phyloP scores from a whole-genome alignment of 129 eudicot genomes.

The Deinandra increscens region DNA sequence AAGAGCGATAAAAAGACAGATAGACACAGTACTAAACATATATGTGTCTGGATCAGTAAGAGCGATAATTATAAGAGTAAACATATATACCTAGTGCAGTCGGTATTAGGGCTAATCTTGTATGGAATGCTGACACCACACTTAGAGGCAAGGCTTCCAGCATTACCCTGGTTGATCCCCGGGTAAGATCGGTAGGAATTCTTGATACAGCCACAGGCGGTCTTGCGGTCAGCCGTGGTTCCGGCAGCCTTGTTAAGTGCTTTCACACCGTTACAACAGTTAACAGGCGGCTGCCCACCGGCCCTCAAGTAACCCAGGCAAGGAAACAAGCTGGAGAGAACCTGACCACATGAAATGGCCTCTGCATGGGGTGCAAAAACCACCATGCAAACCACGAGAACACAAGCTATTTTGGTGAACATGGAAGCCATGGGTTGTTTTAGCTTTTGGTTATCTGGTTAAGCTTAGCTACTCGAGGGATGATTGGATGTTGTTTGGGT shows the following conservation, averaged over 20 bases:
- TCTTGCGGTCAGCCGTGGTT: constrained; percentile 26
- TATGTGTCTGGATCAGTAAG: too few species aligned
- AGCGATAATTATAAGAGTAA: too few species aligned
- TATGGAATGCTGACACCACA: constrained; percentile 55
- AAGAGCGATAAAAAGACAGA: too few species aligned
- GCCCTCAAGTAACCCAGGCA: constrained; percentile 27
- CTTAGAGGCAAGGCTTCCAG: constrained; percentile 32
- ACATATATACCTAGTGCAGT: too few species aligned
- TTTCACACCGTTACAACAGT: constrained; percentile 43
- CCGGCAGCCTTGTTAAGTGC: constrained; percentile 33
- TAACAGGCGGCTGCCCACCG: neutral
- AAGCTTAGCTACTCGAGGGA: neutral
- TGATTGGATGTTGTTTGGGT: constrained; percentile 10
- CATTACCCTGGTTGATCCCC: constrained; percentile 12
- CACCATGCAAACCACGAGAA: constrained; percentile 37
- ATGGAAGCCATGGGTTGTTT: constrained; percentile 24
- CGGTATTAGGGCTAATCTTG: too few species aligned
- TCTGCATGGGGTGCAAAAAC: constrained; percentile 38
- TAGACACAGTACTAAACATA: too few species aligned
- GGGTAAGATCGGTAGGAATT: neutral
- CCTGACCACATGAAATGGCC: constrained; percentile 35
- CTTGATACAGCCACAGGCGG: constrained; percentile 41
- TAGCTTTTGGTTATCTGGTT: neutral
- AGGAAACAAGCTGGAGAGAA: neutral
- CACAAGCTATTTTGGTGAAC: constrained; percentile 36